Evolutionary conservation across 2,329 filamentous ascomycete species (phyloP).

Genomic region (Neofusicoccum cordaticola): DNA sequence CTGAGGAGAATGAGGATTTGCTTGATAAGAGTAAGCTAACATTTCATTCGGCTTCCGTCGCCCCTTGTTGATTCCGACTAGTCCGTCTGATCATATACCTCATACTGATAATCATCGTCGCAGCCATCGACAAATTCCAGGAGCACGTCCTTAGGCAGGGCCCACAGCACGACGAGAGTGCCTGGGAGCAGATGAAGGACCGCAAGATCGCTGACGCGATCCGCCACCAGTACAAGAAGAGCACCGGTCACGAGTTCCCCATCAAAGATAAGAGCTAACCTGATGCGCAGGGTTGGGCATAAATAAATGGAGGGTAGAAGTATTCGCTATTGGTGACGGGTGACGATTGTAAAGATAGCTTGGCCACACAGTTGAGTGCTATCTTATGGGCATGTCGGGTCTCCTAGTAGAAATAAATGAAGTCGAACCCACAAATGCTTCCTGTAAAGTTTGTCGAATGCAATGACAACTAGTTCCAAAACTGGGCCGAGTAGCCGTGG

Average conservation of each 20-base stretch:
- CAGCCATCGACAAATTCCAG: constrained; percentile 18
- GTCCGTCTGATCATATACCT: background rate
- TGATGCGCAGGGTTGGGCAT: background rate
- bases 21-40: constrained; percentile 16
- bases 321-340: background rate
- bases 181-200: constrained; percentile 16
- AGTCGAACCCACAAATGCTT: background rate
- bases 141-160: constrained; percentile 15
- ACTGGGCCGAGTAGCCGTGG: too few species aligned
- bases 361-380: background rate
- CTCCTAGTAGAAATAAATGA: background rate
- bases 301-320: background rate
- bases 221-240: constrained; percentile 10
- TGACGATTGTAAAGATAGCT: background rate
- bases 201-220: constrained; percentile 9
- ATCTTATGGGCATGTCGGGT: background rate
- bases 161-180: constrained; percentile 8
- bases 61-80: constrained; percentile 2
- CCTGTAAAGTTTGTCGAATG: background rate
- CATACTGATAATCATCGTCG: constrained; percentile 9
- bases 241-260: constrained; percentile 14
- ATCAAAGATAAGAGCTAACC: constrained; percentile 13
- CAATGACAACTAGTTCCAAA: too few species aligned
- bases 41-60: background rate
- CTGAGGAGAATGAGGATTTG: constrained; percentile 15